Evolutionary conservation across 805 yeast species (phyloP), one percentile per base, ranked within the genome.

Genomic region (Candida coquimbonensis): DNA sequence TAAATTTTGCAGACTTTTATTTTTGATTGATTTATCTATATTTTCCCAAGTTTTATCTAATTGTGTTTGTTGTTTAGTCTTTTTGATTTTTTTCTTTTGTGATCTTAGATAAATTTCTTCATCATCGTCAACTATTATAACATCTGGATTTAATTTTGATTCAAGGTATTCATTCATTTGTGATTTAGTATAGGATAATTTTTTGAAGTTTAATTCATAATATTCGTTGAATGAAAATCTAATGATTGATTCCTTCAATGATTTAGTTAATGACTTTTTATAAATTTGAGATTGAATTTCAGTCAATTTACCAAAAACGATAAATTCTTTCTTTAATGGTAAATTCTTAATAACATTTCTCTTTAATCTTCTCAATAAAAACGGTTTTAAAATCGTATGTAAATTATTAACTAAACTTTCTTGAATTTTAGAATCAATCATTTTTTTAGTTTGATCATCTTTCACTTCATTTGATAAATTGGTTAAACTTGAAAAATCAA

Each of bases 271-370:
- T 0, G 81, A 78, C 37, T 62, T 59, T 40, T 70, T 64, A 59
- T 88, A 87, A 14, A 89, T 66, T n/a, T 70, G 67, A 29, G 72
- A 73, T 64, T 91, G 99, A 36, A 70, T 56, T 0, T 69, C 62
- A 0, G 91, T 75, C 47, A 91, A 62, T 4, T 83, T 77, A 7
- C 87, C 77, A 62, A 86, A 88, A 2, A 91, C 70, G 38, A 87
- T 75, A 57, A 88, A 91, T 63, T 91, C 99, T 50, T 93, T 80
- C 63, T 93, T 93, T 1, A 91, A 85, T 1, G 97, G 98, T 45
- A 93, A 68, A 36, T 74, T 73, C 27, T 70, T 72, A 16, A 85
- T 69, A 1, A 87, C 96, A 46, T 79, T 83, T 44, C 72, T 75
- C 60, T 91, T 91, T 61, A 91, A 66, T 47, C 99, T 72, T 56